Evolutionary conservation across 179 eudicot species (phyloP), one percentile per base, ranked within the genome.

Genomic region (Gypsophila paniculata): DNA sequence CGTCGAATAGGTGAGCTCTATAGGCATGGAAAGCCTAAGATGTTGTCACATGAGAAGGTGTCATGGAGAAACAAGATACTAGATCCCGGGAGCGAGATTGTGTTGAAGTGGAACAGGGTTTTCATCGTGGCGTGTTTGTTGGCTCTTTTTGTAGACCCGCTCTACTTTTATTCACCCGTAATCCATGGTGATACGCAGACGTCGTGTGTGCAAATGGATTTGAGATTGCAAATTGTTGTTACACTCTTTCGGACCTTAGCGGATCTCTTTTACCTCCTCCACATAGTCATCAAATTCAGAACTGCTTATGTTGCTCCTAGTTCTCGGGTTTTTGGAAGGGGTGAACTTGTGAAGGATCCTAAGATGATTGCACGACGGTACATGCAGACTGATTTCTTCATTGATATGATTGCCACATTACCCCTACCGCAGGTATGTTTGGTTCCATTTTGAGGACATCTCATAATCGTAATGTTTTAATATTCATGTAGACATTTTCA

Each of bases 321-420:
- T 78, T 86, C 99, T 25, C 81, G 97, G 77, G 88, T 94, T 7
- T 94, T 94, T 85, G 99, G 99, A 55, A 84, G 96, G 81, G 99
- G 97, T 76, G 99, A 94, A 71, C 97, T 94, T 80, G 97, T 94
- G 32, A 90, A 85, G 89, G 96, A 94, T 79, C 95, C 96, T n/a
- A 81, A 87, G 70, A 80, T 83, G 89, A 94, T 94, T 82, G 95
- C 95, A 9, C 39, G 73, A 67, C 90, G 95, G 87, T 90, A 94
- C 76, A 8, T 94, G 11, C 82, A 80, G 74, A 80, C 91, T 5
- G 97, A 90, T 74, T 90, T 94, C 72, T 78, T 88, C 65, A 83
- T 94, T 72, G 99, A 94, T 88, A 71, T 92, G 63, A 84, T 92
- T 77, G 99, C 99, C 7, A 82, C 99, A 49, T 83, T 94, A 79